Conservation (phyloP, 202 grass and related monocot species). For the Dendrocalamus latiflorus region DNA sequence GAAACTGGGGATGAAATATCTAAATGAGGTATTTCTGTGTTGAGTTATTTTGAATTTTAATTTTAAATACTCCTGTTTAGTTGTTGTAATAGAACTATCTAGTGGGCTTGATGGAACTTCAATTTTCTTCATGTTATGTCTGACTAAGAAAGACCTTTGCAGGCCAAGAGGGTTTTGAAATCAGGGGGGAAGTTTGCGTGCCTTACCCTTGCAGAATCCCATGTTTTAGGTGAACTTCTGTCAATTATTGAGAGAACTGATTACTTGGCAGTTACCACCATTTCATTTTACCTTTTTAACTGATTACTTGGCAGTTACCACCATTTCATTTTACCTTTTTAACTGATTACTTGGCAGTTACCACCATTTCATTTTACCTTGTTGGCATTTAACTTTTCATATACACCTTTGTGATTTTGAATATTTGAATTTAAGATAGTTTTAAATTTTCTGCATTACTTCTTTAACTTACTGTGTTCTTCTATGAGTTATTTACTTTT, state of each 20-base stretch:
- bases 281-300: neutral
- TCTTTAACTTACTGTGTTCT: constrained; percentile 4
- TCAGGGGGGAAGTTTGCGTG: constrained; percentile 74
- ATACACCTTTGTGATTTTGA: neutral
- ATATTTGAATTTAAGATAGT: neutral
- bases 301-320: too few species aligned
- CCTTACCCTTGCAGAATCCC: constrained; percentile 91
- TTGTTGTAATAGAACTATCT: constrained; percentile 24
- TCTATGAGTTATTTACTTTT: neutral
- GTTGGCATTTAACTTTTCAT: neutral
- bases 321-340: too few species aligned
- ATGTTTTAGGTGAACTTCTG: constrained; percentile 79
- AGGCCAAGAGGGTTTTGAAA: constrained; percentile 91
- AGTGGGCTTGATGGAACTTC: neutral
- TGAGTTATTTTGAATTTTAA: constrained; percentile 19
- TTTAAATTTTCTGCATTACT: neutral
- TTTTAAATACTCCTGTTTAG: constrained; percentile 8
- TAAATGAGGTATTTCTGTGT: constrained; percentile 59
- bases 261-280: neutral
- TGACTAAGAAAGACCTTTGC: constrained; percentile 23
- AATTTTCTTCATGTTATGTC: neutral
- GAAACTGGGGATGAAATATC: constrained; percentile 78
- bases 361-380: too few species aligned
- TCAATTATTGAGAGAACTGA: neutral
- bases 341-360: too few species aligned